Evolutionary conservation across 176 grass and related monocot genomes (phyloP), one percentile per base, ranked within the genome.

Genomic region (Panicum miliaceum): DNA sequence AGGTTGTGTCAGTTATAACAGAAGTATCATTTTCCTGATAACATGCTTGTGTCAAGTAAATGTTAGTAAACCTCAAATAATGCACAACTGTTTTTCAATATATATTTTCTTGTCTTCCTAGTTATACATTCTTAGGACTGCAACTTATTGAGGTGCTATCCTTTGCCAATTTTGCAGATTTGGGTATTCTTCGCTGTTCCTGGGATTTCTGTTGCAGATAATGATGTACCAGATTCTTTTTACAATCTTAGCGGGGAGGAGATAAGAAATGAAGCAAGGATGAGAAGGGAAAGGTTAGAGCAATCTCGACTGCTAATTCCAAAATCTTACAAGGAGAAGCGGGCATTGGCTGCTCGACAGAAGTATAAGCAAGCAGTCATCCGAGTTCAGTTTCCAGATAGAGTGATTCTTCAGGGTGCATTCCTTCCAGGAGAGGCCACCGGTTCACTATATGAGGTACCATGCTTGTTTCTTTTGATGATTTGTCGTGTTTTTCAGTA

Each of bases 281-380:
- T 94, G 89, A 82, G 96, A 78, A 92, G 91, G 84, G 94, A 94
- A 86, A 96, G 73, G 65, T 50, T 96, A 84, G 91, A 87, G 50
- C 87, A 90, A 70, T 99, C 96, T 70, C 85, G 90, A 32, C 75
- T 99, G 73, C 58, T 99, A 37, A 87, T 99, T 87, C 96, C 96
- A 6, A 96, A 94, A 81, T 99, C 96, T 52, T 99, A 92, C 68
- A 86, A 85, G 75, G 96, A 96, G 85, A 99, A 99, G 75, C 93
- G 94, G 78, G 85, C 89, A 64, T 45, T 94, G 52, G 88, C 93
- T 78, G 77, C 89, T 82, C 86, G 85, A 50, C 92, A 90, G 75
- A 94, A 88, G 73, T 92, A 94, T 74, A 94, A 87, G 36, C 77
- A 88, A 81, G 80, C 87, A 76, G 64, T 99, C 34, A 84, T 99